Conservation (phyloP, 331 rosid genomes). For the Stylosanthes scabra region DNA sequence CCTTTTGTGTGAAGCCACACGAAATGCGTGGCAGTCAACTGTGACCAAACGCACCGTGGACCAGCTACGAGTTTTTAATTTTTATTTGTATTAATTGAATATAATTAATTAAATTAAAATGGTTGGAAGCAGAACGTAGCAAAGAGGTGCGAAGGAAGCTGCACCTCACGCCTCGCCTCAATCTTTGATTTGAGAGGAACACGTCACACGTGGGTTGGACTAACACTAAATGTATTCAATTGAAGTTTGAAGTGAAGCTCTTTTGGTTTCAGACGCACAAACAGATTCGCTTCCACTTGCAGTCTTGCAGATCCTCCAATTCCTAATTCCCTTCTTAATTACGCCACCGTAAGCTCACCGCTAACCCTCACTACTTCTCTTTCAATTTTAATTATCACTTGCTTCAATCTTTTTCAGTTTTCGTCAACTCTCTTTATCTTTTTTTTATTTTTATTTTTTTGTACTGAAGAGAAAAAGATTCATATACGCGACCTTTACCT, state of each 20-base stretch:
- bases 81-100: too few species aligned
- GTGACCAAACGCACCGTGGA: constrained; percentile 29
- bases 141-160: not conserved
- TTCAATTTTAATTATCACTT: not conserved
- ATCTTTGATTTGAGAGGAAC: constrained; percentile 33
- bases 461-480: too few species aligned
- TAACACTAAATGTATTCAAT: not conserved
- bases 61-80: too few species aligned
- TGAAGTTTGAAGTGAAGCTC: not conserved
- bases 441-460: not conserved
- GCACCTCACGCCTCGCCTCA: not conserved
- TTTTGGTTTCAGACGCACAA: not conserved
- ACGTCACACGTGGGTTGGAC: constrained; percentile 56
- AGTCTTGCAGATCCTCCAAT: constrained; percentile 44
- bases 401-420: not conserved
- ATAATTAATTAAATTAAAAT: not conserved
- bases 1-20: not conserved
- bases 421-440: not conserved
- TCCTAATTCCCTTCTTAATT: not conserved
- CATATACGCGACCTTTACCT: not conserved
- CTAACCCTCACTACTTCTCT: not conserved
- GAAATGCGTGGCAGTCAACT: constrained; percentile 26
- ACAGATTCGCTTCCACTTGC: not conserved
- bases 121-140: not conserved
- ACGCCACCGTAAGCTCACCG: too few species aligned